Conservation (phyloP, 2,329 filamentous ascomycete species). For the Pseudogymnoascus sp. region DNA sequence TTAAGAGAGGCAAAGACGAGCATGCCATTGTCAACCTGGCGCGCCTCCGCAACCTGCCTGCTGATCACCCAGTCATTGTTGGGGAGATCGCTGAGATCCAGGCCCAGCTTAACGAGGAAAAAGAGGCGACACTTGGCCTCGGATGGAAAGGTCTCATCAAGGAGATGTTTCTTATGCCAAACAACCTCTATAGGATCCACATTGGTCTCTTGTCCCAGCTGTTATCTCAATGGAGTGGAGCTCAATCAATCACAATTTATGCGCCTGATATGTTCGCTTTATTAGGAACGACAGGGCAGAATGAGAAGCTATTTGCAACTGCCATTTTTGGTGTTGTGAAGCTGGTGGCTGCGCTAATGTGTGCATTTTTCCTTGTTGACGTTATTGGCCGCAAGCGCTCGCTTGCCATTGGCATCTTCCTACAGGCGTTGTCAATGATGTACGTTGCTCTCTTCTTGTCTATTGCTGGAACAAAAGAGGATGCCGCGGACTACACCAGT, state of each 20-base stretch:
- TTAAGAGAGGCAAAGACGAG: slow-evolving; percentile 55
- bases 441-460: slow-evolving; percentile 56
- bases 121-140: slow-evolving; percentile 60
- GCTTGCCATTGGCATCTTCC: slow-evolving; percentile 49
- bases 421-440: slow-evolving; percentile 53
- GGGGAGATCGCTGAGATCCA: slow-evolving; percentile 58
- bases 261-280: slow-evolving; percentile 65
- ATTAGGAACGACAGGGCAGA: slow-evolving; percentile 59
- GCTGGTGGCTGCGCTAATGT: slow-evolving; percentile 56
- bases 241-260: slow-evolving; percentile 68
- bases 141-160: slow-evolving; percentile 57
- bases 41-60: slow-evolving; percentile 49
- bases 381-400: slow-evolving; percentile 67
- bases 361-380: slow-evolving; percentile 72
- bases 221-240: slow-evolving; percentile 65
- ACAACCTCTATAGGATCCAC: slow-evolving; percentile 66
- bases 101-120: slow-evolving; percentile 57
- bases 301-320: slow-evolving; percentile 64
- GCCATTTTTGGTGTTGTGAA: slow-evolving; percentile 72
- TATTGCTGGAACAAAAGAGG: slow-evolving; percentile 51
- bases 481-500: slow-evolving; percentile 36
- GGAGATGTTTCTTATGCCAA: slow-evolving; percentile 58
- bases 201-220: slow-evolving; percentile 62
- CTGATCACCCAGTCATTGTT: slow-evolving; percentile 52
- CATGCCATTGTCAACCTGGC: slow-evolving; percentile 49